Percentiles rank a stretch among this genome's conserved stretches.
Conservation (phyloP, 1,284 basidiomycete genomes). For the Leccinum brunneo-olivaceum region DNA sequence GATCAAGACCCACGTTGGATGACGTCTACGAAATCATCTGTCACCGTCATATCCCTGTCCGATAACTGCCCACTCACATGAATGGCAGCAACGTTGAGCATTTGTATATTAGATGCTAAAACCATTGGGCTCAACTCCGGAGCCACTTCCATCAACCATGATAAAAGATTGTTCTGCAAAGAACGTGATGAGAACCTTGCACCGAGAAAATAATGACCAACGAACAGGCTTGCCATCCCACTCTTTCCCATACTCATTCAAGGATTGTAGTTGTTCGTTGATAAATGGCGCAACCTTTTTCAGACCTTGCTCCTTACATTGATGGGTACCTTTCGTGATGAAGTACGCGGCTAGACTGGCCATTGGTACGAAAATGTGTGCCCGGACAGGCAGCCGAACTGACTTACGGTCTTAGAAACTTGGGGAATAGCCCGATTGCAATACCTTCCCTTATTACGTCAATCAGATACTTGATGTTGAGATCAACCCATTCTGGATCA, state of each 20-base stretch:
- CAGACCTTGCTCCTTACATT: conserved; percentile 9
- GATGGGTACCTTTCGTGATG: conserved; percentile 18
- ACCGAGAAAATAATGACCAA: not conserved
- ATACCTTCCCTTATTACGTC: conserved; percentile 26
- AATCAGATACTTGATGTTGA: conserved; percentile 31
- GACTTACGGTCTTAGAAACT: conserved; percentile 33
- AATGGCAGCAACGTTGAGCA: conserved; percentile 35
- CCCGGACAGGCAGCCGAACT: conserved; percentile 2
- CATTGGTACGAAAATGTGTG: not conserved
- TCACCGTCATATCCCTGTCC: not conserved
- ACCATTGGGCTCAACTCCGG: conserved; percentile 27
- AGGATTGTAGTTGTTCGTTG: conserved; percentile 29
- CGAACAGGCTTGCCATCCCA: conserved; percentile 36
- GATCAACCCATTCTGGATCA: conserved; percentile 31
- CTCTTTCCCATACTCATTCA: conserved; percentile 29
- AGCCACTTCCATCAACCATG: conserved; percentile 40
- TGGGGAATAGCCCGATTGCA: conserved; percentile 33
- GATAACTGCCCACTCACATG: conserved; percentile 20
- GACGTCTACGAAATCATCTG: not conserved
- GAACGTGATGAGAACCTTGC: too few relatives aligned
- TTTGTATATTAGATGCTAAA: conserved; percentile 31
- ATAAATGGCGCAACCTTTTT: conserved; percentile 33
- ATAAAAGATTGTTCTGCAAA: conserved; percentile 36
- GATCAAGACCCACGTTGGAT: too few relatives aligned
- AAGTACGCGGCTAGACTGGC: conserved; percentile 5